A percentile compares a stretch with the other conserved stretches of the same genome.
Evolutionary conservation across 2,329 filamentous ascomycete genomes (phyloP).

Genomic region (Kalmusia sp.): DNA sequence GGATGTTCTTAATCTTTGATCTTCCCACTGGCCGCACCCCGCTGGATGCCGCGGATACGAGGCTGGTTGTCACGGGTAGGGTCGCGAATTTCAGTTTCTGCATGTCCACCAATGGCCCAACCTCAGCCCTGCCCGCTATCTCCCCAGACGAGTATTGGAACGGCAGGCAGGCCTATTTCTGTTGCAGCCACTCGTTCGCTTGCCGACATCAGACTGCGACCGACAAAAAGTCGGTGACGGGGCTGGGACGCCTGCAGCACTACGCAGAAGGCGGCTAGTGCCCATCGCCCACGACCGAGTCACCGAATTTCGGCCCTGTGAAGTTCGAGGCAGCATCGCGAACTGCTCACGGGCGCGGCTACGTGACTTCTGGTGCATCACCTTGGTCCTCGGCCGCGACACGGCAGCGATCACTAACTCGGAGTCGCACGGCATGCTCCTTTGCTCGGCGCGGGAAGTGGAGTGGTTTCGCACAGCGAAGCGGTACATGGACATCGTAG

Average conservation of each 20-base stretch:
- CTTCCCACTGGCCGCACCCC: background rate
- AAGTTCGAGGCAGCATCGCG: background rate
- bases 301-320: conserved; percentile 1
- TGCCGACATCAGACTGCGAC: conserved; percentile 8
- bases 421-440: background rate
- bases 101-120: background rate
- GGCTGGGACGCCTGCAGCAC: conserved; percentile 10
- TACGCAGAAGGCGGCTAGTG: conserved; percentile 17
- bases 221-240: conserved; percentile 36
- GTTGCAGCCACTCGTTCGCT: conserved; percentile 9
- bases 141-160: background rate
- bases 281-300: conserved; percentile 5
- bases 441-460: background rate
- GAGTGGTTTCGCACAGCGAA: background rate
- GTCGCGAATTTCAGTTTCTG: background rate
- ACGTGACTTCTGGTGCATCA: background rate
- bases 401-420: background rate
- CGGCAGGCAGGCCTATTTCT: conserved; percentile 14
- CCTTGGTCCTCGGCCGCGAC: too few relatives aligned
- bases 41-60: conserved; percentile 2
- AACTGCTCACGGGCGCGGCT: background rate
- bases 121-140: background rate
- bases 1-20: background rate
- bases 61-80: conserved; percentile 5
- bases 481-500: background rate